Conservation (phyloP, 2,329 filamentous ascomycete species). For the Colletotrichum costaricense region DNA sequence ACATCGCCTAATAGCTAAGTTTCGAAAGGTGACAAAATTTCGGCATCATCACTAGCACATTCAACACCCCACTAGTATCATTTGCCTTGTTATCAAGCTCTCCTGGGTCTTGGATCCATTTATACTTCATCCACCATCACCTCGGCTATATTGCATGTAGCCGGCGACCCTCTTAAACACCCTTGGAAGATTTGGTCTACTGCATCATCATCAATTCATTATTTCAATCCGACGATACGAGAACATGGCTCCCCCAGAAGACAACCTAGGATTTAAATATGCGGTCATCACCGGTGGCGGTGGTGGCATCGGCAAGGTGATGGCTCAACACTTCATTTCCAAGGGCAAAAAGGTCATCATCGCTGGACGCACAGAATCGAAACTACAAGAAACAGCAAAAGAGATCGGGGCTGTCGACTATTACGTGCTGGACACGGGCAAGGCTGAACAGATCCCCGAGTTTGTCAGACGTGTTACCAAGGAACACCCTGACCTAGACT, state of each 20-base stretch:
- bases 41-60: background rate
- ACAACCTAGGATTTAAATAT: slow-evolving; percentile 50
- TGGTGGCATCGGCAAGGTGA: slow-evolving; percentile 62
- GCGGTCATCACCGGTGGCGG: slow-evolving; percentile 63
- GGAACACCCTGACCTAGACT: slow-evolving; percentile 63
- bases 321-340: slow-evolving; percentile 58
- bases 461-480: slow-evolving; percentile 58
- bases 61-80: background rate
- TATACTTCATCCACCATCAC: background rate
- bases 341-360: slow-evolving; percentile 63
- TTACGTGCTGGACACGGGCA: slow-evolving; percentile 63
- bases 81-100: too few relatives aligned
- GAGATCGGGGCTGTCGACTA: slow-evolving; percentile 60
- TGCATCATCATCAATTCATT: background rate
- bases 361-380: slow-evolving; percentile 65
- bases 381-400: slow-evolving; percentile 54
- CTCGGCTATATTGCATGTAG: background rate
- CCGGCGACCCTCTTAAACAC: background rate
- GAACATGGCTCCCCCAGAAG: background rate
- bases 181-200: background rate
- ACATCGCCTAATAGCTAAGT: background rate
- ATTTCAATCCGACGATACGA: background rate
- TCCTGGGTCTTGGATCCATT: background rate
- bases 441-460: slow-evolving; percentile 51
- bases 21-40: background rate